Evolutionary conservation across 1,139 yeast species (phyloP), one percentile per base, ranked within the genome.

Genomic region (Debaryomyces nepalensis): DNA sequence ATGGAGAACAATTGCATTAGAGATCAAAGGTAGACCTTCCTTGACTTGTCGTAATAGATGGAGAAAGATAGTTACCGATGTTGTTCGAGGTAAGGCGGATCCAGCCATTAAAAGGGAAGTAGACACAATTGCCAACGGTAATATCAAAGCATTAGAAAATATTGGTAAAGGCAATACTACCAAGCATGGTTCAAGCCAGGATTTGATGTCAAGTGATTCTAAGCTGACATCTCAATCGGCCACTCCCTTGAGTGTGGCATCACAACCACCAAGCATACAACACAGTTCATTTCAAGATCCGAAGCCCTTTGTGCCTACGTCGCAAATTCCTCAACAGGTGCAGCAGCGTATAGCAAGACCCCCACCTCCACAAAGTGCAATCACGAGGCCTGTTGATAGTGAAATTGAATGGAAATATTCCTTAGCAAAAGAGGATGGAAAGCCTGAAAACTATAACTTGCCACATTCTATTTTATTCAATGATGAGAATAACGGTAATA

Each of bases 41-140:
- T 73, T 91, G 43, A 89, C 97, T 0, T 90, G 97, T 58, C 72
- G 98, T 48, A 91, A 91, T 63, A 73, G 97, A 46, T 91, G 97
- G 97, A 75, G 97, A 51, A 88, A 87, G 57, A 77, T 91, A 34
- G 84, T 87, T 36, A 83, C 95, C 0, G 83, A 82, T 51, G 86
- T 85, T 7, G 89, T 83, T 1, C 66, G 87, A 50, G 85, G 84
- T 4, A 74, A 71, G 43, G 84, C 84, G 0, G 64, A 67, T 40
- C 61, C 64, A 1, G 48, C 57, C 7, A 63, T 73, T 30, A 60
- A 61, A 44, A 50, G 53, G 29, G 74, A 69, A 43, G 77, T 73
- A 15, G 68, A 69, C 33, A 53, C 55, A 33, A 63, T 67, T 2
- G 68, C 69, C 10, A 55, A 55, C 23, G 63, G 59, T 10, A 53